Base-by-base conservation (phyloP, 495 filamentous ascomycete genomes). In the Lasiosphaeria ovina region DNA sequence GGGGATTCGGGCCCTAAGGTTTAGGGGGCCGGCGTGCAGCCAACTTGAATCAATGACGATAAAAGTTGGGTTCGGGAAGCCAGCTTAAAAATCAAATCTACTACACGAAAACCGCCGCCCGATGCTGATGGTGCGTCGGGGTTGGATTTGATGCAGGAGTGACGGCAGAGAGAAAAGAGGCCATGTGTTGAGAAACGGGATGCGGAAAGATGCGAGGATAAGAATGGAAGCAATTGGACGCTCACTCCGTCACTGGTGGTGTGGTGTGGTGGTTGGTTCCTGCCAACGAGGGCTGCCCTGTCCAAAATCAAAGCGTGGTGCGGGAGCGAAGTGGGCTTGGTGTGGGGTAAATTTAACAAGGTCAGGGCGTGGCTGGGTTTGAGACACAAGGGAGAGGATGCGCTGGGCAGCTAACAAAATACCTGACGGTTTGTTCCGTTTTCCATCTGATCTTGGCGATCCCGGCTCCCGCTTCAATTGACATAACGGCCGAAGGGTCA, bases 181-280 rank as follows among this genome's bases (percentile, higher is more conserved):
- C 58, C 50, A 59, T 62, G 64, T 64, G 59, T 61, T 60, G 60
- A 35, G 38, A 57, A 44, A 36, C 35, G 34, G 55, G 57, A 54
- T 36, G 17, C 51, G 54, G 40, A 31, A 36, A 54, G 57, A 60
- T 24, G 24, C 24, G 24, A 24, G 24, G 58, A 65, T 54, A 65
- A 59, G 60, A 68, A 69, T 66, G 69, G 69, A 71, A 71, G 64
- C 60, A 63, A 61, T 62, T 66, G 63, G 66, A 66, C 24, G 54
- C 40, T 54, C 40, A 49, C 38, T 33, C 45, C 16, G 24, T 24
- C 24, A 2, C 44, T 47, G 8, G 8, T n/a, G 44, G 49, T 3
- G 8, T n/a, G 44, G 49, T 3, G 24, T 51, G 61, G 63, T 63
- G 63, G 66, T 64, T 69, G 66, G 63, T 55, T 24, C 17, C 24